Base-by-base conservation (phyloP, 129 eudicot genomes). In the Helichrysum umbraculigerum region DNA sequence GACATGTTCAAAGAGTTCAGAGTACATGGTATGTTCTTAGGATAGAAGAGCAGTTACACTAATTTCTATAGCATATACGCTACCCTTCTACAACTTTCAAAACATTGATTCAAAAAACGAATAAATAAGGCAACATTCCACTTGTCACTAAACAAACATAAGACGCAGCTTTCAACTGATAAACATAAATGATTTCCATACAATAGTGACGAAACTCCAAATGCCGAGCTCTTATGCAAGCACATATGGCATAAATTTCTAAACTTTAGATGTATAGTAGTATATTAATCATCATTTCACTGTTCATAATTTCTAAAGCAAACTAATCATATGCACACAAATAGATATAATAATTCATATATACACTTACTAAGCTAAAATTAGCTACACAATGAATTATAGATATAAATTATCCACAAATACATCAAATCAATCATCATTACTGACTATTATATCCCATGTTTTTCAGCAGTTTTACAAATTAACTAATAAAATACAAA, bases 361-460 rank as follows among this genome's bases (percentile, higher is more conserved):
- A 58, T 25, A 56, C 80, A 67, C 41, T 54, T 68, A 20, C 51
- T 14, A 57, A 70, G 60, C 81, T 39, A 17, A 17, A 37, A 52
- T 21, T 59, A 58, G 68, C 25, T 60, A 47, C n/a, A 74, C 60
- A 7, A 25, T 20, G 44, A 69, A 37, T 25, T 58, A n/a, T 29
- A 29, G 44, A 50, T 15, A 20, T 58, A 20, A 60, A 41, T 60
- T 29, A 75, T 68, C 42, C 34, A 44, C 16, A 9, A 39, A 68
- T 57, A 68, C 75, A 77, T 68, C 42, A 42, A 69, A 47, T 47
- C 54, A 59, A 69, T 60, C 75, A 77, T 34, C 62, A 41, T 28
- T 12, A 50, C n/a, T 41, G 19, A 75, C 30, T 42, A 44, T 42
- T 44, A 20, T 17, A 32, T 9, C 72, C 79, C 64, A 75, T 25